These are phyloP conservation scores for Starmerella tilneyi DNA, from an alignment of 805 yeast species.

Conservation along the genomic window DNA sequence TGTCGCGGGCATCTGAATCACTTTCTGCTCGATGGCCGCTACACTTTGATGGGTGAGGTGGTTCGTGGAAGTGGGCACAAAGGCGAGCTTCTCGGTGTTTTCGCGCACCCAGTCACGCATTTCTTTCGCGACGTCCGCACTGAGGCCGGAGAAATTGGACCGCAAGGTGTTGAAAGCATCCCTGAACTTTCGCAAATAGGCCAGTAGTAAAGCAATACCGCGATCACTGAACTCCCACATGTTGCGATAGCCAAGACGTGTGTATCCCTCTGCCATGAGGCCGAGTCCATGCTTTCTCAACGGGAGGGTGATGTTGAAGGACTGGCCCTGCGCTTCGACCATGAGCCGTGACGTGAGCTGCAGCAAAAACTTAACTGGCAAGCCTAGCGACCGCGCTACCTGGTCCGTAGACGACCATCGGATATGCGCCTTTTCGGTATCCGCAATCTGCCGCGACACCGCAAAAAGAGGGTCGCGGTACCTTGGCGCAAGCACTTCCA, in stretches of 20 bases:
- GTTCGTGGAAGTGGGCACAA: slow-evolving; percentile 69
- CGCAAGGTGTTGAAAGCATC: slow-evolving; percentile 22
- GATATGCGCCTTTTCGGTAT: slow-evolving; percentile 44
- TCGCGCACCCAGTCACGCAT: slow-evolving; percentile 40
- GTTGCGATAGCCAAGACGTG: slow-evolving; percentile 50
- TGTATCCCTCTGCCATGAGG: slow-evolving; percentile 78
- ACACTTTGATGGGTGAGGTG: slow-evolving; percentile 59
- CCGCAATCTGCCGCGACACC: slow-evolving; percentile 53
- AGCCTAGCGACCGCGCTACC: slow-evolving; percentile 46
- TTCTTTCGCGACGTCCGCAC: slow-evolving; percentile 29
- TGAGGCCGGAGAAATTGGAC: slow-evolving; percentile 6
- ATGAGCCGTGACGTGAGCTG: slow-evolving; percentile 65
- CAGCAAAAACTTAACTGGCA: slow-evolving; percentile 60
- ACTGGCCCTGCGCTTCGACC: slow-evolving; percentile 38
- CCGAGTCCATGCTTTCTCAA: slow-evolving; percentile 72
- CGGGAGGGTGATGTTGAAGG: slow-evolving; percentile 66
- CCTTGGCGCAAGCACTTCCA: slow-evolving; percentile 24
- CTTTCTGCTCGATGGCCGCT: slow-evolving; percentile 50
- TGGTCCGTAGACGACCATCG: slow-evolving; percentile 57
- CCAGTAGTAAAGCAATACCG: slow-evolving; percentile 56
- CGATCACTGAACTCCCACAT: slow-evolving; percentile 73
- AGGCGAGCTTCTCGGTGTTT: slow-evolving; percentile 36
- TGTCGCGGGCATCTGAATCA: too few relatives aligned
- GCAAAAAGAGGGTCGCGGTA: slow-evolving; percentile 43
- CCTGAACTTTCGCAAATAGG: slow-evolving; percentile 55